Conservation (phyloP, 345 rosid genomes). For the Eucalyptus tenuipes region DNA sequence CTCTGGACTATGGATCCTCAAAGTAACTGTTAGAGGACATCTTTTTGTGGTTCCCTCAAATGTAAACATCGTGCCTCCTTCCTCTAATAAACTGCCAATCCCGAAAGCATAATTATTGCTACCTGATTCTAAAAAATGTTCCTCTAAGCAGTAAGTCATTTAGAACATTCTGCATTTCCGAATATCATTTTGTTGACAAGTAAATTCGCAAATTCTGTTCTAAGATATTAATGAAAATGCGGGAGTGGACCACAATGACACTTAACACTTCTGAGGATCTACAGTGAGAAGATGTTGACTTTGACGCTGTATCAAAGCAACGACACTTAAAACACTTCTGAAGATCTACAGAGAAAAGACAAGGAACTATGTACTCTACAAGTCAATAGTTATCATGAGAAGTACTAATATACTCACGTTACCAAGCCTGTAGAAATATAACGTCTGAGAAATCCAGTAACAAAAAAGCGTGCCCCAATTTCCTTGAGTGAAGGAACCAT, state of each 20-base stretch:
- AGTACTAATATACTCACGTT: conserved; percentile 36
- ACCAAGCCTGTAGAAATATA: conserved; percentile 55
- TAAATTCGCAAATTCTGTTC: background rate
- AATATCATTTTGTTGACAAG: background rate
- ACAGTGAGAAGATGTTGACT: background rate
- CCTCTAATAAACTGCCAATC: conserved; percentile 47
- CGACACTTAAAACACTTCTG: background rate
- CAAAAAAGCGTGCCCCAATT: conserved; percentile 66
- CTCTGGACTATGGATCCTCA: conserved; percentile 66
- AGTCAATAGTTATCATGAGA: background rate
- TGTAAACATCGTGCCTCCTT: conserved; percentile 56
- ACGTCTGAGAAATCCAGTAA: conserved; percentile 58
- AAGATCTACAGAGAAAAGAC: background rate
- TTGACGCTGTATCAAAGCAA: background rate
- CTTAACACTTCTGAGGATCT: background rate
- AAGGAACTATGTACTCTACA: background rate
- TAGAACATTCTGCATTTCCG: background rate
- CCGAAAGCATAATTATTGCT: background rate
- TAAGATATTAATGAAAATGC: background rate
- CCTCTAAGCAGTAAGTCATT: background rate
- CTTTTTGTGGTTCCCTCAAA: conserved; percentile 24
- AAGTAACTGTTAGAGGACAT: conserved; percentile 28
- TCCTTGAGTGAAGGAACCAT: conserved; percentile 75
- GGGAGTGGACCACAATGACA: background rate
- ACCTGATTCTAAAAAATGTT: background rate